Evolutionary conservation across 495 filamentous ascomycete species (phyloP).

Genomic region (Daldinia decipiens): DNA sequence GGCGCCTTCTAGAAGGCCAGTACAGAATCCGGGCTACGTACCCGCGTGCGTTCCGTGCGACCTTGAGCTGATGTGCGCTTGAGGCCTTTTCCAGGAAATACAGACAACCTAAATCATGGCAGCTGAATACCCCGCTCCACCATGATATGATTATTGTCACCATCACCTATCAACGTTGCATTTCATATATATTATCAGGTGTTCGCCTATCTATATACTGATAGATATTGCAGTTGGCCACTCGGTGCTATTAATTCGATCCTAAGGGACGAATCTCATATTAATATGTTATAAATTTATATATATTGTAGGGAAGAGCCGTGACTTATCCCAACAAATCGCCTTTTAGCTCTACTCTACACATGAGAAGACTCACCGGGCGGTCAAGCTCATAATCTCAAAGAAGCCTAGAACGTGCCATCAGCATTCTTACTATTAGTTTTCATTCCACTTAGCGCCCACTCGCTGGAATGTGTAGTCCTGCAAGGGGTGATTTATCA

Average conservation of each 20-base stretch:
- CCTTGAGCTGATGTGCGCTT: constrained; percentile 16
- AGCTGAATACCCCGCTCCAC: constrained; percentile 33
- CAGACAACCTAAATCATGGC: constrained; percentile 6
- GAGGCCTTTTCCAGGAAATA: constrained; percentile 17
- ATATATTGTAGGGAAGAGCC: background rate
- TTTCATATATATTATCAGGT: constrained; percentile 3
- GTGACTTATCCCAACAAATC: background rate
- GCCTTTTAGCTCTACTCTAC: background rate
- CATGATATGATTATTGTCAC: constrained; percentile 3
- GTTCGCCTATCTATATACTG: background rate
- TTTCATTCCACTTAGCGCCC: background rate
- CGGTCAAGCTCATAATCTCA: background rate
- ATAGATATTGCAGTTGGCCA: background rate
- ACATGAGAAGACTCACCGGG: background rate
- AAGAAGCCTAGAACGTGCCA: background rate
- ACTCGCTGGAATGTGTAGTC: background rate
- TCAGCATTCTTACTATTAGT: background rate
- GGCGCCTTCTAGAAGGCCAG: constrained; percentile 42
- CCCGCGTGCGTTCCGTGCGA: constrained; percentile 19
- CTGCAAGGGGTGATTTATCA: background rate
- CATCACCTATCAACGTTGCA: background rate
- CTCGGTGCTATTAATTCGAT: background rate
- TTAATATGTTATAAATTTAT: background rate
- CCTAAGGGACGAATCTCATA: background rate
- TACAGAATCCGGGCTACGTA: constrained; percentile 16